Evolutionary conservation across 169 alveolate genomes (phyloP).

Genomic region (Plasmodium inui): DNA sequence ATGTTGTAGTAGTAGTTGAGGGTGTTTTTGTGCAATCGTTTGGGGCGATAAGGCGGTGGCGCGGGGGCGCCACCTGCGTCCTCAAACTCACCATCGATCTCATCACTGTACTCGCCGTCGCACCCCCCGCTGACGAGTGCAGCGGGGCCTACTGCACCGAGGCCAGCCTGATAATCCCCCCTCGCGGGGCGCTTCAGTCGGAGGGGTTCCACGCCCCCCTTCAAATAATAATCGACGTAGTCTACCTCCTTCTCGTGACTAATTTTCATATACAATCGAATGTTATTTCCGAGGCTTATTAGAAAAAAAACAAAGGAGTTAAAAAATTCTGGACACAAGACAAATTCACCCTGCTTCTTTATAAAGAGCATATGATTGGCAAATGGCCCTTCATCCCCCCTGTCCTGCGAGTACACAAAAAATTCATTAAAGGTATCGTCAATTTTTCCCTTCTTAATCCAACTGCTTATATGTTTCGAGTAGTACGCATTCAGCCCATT

Average conservation of each 20-base stretch:
- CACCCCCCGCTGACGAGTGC: not conserved
- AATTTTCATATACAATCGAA: slow-evolving; percentile 70
- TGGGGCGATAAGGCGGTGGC: not conserved
- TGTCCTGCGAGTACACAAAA: slow-evolving; percentile 49
- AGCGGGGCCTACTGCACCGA: not conserved
- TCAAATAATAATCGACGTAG: slow-evolving; percentile 57
- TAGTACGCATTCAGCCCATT: slow-evolving; percentile 64
- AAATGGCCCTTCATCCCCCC: not conserved
- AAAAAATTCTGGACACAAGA: slow-evolving; percentile 75
- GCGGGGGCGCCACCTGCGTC: not conserved
- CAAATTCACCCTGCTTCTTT: slow-evolving; percentile 34
- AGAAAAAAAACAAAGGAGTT: slow-evolving; percentile 49
- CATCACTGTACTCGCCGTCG: not conserved
- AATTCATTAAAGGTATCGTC: slow-evolving; percentile 65
- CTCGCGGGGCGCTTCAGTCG: not conserved
- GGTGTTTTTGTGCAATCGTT: slow-evolving; percentile 64
- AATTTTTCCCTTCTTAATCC: slow-evolving; percentile 72
- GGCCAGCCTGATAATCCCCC: not conserved
- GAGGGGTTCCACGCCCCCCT: not conserved
- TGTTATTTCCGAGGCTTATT: slow-evolving; percentile 67
- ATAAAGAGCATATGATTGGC: slow-evolving; percentile 5
- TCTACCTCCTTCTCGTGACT: slow-evolving; percentile 46
- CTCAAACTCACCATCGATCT: not conserved
- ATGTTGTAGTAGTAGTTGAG: slow-evolving; percentile 66
- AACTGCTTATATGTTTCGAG: slow-evolving; percentile 60